Percentiles rank a stretch among this genome's conserved stretches.
These are phyloP conservation scores for Fusarium sp. DNA, from an alignment of 2,329 filamentous ascomycete genomes.

Conservation along the genomic window DNA sequence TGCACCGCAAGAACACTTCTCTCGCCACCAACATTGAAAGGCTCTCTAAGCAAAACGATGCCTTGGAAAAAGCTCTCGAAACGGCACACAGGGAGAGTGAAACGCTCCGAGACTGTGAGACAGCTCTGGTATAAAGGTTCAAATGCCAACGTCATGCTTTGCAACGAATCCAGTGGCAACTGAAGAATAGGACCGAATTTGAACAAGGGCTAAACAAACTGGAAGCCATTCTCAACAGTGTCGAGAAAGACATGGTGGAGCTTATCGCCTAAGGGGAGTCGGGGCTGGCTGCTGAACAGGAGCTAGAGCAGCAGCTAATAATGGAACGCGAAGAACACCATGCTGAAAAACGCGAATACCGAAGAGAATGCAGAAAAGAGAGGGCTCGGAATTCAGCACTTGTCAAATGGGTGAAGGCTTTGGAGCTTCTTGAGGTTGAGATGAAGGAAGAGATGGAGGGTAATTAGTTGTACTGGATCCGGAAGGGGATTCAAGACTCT, in stretches of 20 bases:
- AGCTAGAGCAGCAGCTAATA: background rate
- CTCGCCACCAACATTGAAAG: background rate
- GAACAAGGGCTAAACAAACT: background rate
- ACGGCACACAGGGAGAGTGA: background rate
- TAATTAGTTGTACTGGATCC: background rate
- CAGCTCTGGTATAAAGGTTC: background rate
- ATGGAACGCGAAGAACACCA: background rate
- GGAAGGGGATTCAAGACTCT: background rate
- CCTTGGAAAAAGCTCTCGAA: background rate
- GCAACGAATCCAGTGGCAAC: background rate
- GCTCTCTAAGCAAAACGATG: background rate
- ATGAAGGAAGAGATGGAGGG: background rate
- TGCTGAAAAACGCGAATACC: background rate
- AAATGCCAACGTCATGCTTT: background rate
- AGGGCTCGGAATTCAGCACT: background rate
- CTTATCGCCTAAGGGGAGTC: background rate
- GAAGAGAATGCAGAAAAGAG: background rate
- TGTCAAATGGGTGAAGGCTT: background rate
- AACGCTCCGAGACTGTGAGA: background rate
- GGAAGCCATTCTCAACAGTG: background rate
- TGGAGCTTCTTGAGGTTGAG: background rate
- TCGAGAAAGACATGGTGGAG: background rate
- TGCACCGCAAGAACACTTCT: background rate
- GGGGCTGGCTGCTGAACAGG: background rate
- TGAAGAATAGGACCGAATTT: background rate